Conservation (phyloP, 1,284 basidiomycete species). For the Irpex sp. region DNA sequence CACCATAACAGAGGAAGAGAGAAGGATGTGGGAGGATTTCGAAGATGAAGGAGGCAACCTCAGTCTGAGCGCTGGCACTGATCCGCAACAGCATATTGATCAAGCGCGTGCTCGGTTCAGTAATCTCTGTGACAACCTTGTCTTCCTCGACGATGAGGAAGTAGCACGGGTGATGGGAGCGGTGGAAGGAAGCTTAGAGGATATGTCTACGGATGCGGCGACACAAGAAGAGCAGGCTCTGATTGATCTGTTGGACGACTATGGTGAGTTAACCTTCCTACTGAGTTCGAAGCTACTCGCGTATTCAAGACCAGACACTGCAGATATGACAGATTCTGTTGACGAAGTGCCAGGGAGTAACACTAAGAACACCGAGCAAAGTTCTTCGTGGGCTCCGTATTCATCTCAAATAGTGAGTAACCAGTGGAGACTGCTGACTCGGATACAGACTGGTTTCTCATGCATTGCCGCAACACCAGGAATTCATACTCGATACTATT, state of each 20-base stretch:
- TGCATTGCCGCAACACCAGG: no score
- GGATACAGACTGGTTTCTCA: no score
- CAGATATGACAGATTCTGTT: no score
- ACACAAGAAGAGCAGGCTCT: background rate
- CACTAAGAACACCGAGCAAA: no score
- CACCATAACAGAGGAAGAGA: background rate
- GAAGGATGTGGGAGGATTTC: background rate
- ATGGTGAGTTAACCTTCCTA: no score
- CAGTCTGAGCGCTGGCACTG: background rate
- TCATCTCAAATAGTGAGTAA: background rate
- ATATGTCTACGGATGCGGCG: background rate
- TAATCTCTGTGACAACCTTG: background rate
- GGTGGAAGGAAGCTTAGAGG: background rate
- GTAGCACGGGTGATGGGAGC: background rate
- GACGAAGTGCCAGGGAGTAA: no score
- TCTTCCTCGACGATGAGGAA: background rate
- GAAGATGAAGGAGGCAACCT: background rate
- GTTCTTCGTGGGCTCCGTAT: background rate
- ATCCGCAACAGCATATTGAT: background rate
- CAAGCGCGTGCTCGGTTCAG: background rate
- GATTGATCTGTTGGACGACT: background rate
- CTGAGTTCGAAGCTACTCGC: no score
- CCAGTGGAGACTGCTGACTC: no score
- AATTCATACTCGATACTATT: conserved; percentile 32
- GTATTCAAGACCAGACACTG: no score